Percentiles rank a stretch among this genome's conserved stretches.
Conservation (phyloP, 257 asterid genomes). For the Solanum medicagineum region DNA sequence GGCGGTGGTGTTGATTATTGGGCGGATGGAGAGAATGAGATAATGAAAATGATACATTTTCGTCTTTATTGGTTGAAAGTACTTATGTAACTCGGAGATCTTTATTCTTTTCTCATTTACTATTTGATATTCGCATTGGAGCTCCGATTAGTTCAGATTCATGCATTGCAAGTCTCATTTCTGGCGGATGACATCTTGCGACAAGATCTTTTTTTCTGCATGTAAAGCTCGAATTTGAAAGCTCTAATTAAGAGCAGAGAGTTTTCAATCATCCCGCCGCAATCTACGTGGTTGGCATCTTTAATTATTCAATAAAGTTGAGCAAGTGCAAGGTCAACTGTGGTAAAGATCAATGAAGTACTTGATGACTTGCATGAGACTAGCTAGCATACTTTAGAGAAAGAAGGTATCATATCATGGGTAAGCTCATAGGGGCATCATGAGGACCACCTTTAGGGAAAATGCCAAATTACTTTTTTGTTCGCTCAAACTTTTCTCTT, state of each 20-base stretch:
- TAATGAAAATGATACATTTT: neutral
- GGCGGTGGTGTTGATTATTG: neutral
- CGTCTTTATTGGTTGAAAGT: neutral
- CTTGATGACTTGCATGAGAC: neutral
- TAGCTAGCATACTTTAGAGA: neutral
- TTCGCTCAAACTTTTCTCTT: neutral
- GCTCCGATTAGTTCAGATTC: fast-evolving
- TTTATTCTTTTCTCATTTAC: neutral
- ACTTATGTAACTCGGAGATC: neutral
- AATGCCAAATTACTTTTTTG: neutral
- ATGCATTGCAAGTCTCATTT: neutral
- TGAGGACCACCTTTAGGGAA: neutral
- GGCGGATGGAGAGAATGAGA: neutral
- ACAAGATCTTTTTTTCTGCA: neutral
- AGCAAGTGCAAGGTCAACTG: neutral
- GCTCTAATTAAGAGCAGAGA: neutral
- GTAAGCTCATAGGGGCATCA: neutral
- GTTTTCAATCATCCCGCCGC: neutral
- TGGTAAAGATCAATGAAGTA: neutral
- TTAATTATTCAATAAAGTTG: neutral
- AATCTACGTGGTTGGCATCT: neutral
- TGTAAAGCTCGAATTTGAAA: neutral
- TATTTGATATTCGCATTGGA: neutral
- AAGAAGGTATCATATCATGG: neutral
- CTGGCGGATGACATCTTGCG: too few species aligned